Evolutionary conservation across 768 basidiomycete genomes (phyloP).

Genomic region (Hypholoma fasciculare): DNA sequence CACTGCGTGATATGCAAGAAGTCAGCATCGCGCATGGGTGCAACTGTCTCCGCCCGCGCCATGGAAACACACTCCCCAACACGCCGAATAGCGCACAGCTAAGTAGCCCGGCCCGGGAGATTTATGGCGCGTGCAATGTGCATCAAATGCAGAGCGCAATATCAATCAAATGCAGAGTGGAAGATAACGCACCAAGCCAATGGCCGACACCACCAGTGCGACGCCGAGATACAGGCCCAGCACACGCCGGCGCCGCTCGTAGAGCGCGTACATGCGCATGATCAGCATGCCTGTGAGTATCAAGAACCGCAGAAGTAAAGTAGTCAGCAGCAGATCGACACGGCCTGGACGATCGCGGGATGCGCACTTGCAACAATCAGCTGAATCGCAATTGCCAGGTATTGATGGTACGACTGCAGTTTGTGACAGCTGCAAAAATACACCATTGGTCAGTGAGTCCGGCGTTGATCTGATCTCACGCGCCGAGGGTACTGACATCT

Average conservation of each 20-base stretch:
- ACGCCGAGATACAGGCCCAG: constrained; percentile 28
- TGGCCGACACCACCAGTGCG: constrained; percentile 18
- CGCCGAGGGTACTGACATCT: constrained; percentile 7
- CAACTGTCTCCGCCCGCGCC: not conserved
- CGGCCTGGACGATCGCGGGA: not conserved
- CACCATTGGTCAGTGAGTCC: not conserved
- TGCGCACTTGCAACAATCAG: constrained; percentile 31
- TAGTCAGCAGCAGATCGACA: not conserved
- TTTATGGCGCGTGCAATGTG: not conserved
- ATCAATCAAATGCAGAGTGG: not conserved
- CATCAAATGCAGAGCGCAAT: not conserved
- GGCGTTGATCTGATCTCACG: not conserved
- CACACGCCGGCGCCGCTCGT: constrained; percentile 31
- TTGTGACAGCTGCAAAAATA: constrained; percentile 27
- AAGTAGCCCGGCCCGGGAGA: not conserved
- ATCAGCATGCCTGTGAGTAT: constrained; percentile 29
- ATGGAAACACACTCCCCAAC: no score
- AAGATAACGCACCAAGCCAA: constrained; percentile 32
- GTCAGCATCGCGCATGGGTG: not conserved
- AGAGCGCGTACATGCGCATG: constrained; percentile 45
- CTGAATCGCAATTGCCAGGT: constrained; percentile 32
- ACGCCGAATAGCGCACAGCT: not conserved
- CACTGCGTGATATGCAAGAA: constrained; percentile 19
- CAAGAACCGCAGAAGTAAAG: not conserved
- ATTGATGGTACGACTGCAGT: constrained; percentile 36